Conservation (phyloP, 1,139 yeast genomes). For the Nakaseomyces uthaithaninus region DNA sequence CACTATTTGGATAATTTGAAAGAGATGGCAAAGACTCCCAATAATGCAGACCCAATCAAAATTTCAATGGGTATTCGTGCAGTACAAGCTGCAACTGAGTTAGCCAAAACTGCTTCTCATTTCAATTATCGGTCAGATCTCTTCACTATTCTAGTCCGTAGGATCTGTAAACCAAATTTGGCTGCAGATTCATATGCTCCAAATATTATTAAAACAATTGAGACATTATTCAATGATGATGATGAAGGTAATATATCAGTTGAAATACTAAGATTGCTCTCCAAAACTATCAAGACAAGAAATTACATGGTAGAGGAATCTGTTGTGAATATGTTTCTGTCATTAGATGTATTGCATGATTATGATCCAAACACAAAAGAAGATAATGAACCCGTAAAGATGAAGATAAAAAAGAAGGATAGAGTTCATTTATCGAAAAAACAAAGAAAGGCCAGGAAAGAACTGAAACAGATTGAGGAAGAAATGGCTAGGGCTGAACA, state of each 20-base stretch:
- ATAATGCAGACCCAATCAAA: constrained; percentile 38
- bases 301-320: constrained; percentile 78
- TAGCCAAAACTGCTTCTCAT: constrained; percentile 58
- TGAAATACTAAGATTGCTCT: constrained; percentile 59
- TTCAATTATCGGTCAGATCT: constrained; percentile 77
- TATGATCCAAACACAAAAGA: constrained; percentile 58
- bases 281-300: constrained; percentile 66
- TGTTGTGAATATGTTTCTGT: constrained; percentile 63
- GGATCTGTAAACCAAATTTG: constrained; percentile 52
- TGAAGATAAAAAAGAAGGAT: constrained; percentile 69
- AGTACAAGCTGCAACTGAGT: constrained; percentile 62
- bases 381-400: constrained; percentile 37
- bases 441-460: constrained; percentile 80
- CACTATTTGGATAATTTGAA: constrained; percentile 55
- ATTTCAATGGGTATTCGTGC: constrained; percentile 28
- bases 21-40: constrained; percentile 32
- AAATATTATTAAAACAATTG: constrained; percentile 57
- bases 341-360: constrained; percentile 68
- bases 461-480: constrained; percentile 76
- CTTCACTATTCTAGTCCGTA: constrained; percentile 54
- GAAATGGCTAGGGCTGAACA: constrained; percentile 84
- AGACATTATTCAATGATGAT: constrained; percentile 59
- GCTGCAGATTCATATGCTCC: constrained; percentile 42
- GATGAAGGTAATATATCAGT: constrained; percentile 72
- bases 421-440: constrained; percentile 82